Evolutionary conservation across 208 protist genomes (phyloP).

Genomic region (Leishmania turanica): DNA sequence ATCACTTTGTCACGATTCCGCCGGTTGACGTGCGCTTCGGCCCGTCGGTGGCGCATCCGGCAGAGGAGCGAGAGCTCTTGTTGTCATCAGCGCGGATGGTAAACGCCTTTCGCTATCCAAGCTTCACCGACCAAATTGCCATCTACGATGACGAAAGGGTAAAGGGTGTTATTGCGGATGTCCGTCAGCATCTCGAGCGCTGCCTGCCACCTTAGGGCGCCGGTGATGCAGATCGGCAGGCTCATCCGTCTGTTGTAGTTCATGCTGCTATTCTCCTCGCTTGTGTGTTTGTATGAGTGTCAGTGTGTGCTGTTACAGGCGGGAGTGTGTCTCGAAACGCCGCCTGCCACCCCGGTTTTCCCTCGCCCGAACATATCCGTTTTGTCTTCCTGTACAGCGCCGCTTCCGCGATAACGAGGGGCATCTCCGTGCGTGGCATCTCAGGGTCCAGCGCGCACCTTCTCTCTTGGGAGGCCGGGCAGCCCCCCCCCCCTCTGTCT

Average conservation of each 20-base stretch:
- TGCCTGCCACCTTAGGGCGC: slow-evolving; percentile 27
- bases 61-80: slow-evolving; percentile 28
- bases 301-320: not conserved
- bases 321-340: not conserved
- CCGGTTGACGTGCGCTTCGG: slow-evolving; percentile 41
- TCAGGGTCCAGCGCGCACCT: not conserved
- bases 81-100: slow-evolving; percentile 18
- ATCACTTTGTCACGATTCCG: slow-evolving; percentile 27
- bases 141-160: slow-evolving; percentile 32
- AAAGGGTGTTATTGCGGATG: slow-evolving; percentile 12
- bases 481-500: not conserved
- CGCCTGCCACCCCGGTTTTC: not conserved
- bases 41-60: slow-evolving; percentile 19
- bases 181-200: slow-evolving; percentile 14
- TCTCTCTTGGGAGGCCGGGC: not conserved
- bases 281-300: not conserved
- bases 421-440: not conserved
- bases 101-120: slow-evolving; percentile 26
- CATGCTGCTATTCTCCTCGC: not conserved
- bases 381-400: not conserved
- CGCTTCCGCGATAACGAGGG: not conserved
- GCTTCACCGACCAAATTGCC: slow-evolving; percentile 40
- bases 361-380: not conserved
- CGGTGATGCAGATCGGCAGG: not conserved
- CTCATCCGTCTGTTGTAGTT: slow-evolving; percentile 13